Evolutionary conservation across 208 protist genomes (phyloP).

Genomic region (Trypanosoma grayi): DNA sequence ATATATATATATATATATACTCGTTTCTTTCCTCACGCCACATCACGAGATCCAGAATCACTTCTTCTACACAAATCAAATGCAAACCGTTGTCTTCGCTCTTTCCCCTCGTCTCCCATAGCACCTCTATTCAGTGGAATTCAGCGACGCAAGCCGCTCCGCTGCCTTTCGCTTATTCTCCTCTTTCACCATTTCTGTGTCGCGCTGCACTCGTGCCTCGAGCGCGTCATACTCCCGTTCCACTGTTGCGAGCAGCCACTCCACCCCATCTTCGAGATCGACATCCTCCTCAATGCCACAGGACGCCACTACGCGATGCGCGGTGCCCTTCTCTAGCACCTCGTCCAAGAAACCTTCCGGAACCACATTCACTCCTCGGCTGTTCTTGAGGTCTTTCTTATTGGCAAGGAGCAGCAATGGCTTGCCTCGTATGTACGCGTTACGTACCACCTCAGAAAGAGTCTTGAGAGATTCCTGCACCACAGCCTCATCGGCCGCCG

Average conservation of each 20-base stretch:
- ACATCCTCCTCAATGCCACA: conserved; percentile 80
- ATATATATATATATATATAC: not conserved
- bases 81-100: not conserved
- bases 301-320: conserved; percentile 61
- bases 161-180: conserved; percentile 66
- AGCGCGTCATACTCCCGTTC: conserved; percentile 57
- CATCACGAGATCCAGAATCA: too few species aligned
- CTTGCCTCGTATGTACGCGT: conserved; percentile 94
- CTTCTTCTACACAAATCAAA: not conserved
- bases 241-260: conserved; percentile 85
- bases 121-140: conserved; percentile 25
- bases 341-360: conserved; percentile 61
- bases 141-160: conserved; percentile 57
- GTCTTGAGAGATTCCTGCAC: conserved; percentile 65
- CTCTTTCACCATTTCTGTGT: conserved; percentile 63
- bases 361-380: conserved; percentile 78
- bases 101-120: too few species aligned
- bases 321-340: conserved; percentile 37
- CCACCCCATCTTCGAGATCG: conserved; percentile 68
- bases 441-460: conserved; percentile 78
- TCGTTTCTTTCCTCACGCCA: not conserved
- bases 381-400: conserved; percentile 98
- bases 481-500: conserved; percentile 53
- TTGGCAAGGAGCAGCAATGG: conserved; percentile 99
- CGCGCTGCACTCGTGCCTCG: conserved; percentile 45